phyloP scores from a whole-genome alignment of 2,329 filamentous ascomycete genomes.

The Cercospora beticola region DNA sequence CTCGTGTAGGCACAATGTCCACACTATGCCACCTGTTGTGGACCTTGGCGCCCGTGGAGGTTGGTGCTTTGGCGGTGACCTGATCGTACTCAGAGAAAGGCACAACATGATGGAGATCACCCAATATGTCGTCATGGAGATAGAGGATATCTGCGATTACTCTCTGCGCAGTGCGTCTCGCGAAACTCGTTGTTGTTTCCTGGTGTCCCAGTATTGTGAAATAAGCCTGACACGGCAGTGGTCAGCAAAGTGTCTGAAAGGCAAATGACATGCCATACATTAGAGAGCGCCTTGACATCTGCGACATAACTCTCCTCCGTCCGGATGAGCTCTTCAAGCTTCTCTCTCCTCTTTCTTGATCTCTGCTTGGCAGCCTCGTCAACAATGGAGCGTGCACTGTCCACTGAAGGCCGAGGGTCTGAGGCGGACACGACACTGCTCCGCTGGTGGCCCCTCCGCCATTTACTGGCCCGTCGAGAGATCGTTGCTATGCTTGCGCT shows the following conservation, averaged over 20 bases:
- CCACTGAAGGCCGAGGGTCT: conserved; percentile 63
- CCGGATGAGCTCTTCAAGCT: conserved; percentile 79
- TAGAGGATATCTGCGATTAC: conserved; percentile 68
- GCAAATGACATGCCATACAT: conserved; percentile 57
- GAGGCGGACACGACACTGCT: conserved; percentile 63
- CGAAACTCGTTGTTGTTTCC: conserved; percentile 29
- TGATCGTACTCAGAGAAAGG: conserved; percentile 60
- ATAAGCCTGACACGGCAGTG: conserved; percentile 38
- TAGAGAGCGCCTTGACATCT: conserved; percentile 81
- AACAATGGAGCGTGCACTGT: conserved; percentile 53
- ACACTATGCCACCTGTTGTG: conserved; percentile 52
- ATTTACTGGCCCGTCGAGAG: conserved; percentile 56
- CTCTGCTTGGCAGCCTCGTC: conserved; percentile 72
- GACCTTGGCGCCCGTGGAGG: conserved; percentile 30
- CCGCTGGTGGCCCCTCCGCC: conserved; percentile 58
- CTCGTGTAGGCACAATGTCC: conserved; percentile 44
- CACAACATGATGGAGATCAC: conserved; percentile 68
- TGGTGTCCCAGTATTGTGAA: conserved; percentile 43
- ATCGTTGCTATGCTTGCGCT: conserved; percentile 68
- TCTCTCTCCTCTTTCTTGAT: conserved; percentile 70
- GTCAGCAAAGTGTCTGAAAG: conserved; percentile 1
- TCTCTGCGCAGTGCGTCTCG: conserved; percentile 33
- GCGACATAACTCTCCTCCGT: conserved; percentile 88
- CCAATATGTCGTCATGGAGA: conserved; percentile 78
- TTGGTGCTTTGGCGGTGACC: conserved; percentile 23